A percentile compares a stretch with the other conserved stretches of the same genome.
Conservation (phyloP, 345 rosid species). For the Brassica juncea region DNA sequence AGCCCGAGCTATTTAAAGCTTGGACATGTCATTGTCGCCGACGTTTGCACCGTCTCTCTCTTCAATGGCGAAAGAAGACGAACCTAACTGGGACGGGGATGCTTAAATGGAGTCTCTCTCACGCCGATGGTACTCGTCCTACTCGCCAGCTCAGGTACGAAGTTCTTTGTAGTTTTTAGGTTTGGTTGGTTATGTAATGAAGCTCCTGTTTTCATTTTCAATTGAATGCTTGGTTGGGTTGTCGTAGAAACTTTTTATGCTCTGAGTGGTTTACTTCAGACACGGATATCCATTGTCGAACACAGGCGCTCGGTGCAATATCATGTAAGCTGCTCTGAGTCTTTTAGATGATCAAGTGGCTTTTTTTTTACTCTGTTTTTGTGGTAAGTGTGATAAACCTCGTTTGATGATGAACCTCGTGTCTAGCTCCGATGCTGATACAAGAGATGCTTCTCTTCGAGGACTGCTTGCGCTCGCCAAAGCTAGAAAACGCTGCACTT, state of each 20-base stretch:
- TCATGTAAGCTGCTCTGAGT: conserved; percentile 59
- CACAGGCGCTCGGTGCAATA: conserved; percentile 88
- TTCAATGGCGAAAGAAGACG: conserved; percentile 65
- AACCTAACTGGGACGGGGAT: conserved; percentile 93
- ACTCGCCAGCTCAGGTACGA: conserved; percentile 60
- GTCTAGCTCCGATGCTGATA: conserved; percentile 61
- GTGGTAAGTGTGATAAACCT: neutral
- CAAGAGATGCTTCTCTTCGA: conserved; percentile 78
- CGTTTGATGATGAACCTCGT: conserved; percentile 56
- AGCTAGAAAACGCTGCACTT: no score
- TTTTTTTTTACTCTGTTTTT: neutral
- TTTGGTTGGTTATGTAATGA: no score
- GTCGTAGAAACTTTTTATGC: no score
- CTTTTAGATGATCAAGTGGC: neutral
- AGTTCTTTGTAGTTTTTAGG: no score
- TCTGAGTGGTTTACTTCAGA: conserved; percentile 48
- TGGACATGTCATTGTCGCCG: neutral
- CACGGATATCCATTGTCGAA: conserved; percentile 58
- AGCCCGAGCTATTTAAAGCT: neutral
- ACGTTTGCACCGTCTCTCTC: neutral
- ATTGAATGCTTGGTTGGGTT: no score
- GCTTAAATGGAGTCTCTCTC: conserved; percentile 88
- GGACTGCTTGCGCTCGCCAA: conserved; percentile 45
- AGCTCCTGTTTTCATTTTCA: no score
- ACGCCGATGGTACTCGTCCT: conserved; percentile 69